Evolutionary conservation across 768 basidiomycete genomes (phyloP).

Genomic region (Pisolithus orientalis): DNA sequence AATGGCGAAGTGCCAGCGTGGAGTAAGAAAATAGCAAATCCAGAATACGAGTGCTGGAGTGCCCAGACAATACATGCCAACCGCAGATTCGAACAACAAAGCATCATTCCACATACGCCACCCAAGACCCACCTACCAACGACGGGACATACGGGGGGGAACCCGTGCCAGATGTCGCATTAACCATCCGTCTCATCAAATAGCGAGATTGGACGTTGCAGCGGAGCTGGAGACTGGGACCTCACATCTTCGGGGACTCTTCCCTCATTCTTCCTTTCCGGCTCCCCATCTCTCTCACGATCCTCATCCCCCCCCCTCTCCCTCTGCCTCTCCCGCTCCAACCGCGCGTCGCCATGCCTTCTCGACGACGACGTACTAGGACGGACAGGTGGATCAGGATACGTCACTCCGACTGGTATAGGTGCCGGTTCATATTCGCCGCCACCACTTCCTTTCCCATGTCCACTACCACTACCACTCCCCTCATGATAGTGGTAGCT

Average conservation of each 20-base stretch:
- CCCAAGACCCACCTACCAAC: too few species aligned
- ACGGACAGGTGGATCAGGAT: conserved; percentile 22
- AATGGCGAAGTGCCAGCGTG: too few species aligned
- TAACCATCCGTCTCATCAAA: conserved; percentile 11
- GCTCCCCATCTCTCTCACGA: background rate
- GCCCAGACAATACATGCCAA: too few species aligned
- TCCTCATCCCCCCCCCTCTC: background rate
- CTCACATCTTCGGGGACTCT: conserved; percentile 9
- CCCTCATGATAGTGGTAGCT: too few species aligned
- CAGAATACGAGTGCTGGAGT: too few species aligned
- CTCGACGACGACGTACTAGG: conserved; percentile 18
- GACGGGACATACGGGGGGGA: too few species aligned
- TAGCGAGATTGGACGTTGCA: conserved; percentile 25
- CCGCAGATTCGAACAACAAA: too few species aligned
- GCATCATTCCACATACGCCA: too few species aligned
- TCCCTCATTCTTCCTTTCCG: background rate
- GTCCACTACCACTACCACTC: conserved; percentile 6
- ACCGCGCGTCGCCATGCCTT: background rate
- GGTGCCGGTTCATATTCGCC: conserved; percentile 21
- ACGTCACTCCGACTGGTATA: conserved; percentile 20
- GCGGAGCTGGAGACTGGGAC: conserved; percentile 22
- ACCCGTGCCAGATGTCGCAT: too few species aligned
- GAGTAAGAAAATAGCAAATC: too few species aligned
- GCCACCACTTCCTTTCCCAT: background rate
- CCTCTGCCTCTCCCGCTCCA: background rate